Evolutionary conservation across 257 asterid genomes (phyloP), one percentile per base, ranked within the genome.

Genomic region (Solanum tarijense): DNA sequence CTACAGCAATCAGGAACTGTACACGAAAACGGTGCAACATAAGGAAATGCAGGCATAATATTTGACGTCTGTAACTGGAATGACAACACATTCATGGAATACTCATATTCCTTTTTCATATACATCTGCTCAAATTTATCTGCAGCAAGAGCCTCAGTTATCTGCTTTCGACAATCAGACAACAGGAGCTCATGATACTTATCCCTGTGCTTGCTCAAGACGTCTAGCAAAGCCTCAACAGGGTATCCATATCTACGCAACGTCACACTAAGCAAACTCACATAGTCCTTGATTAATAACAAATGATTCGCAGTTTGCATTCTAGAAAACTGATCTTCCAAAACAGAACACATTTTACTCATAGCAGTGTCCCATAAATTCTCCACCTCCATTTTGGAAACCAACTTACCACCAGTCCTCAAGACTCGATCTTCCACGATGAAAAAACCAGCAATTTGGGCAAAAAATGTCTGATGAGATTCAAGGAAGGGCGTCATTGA

Each of bases 281-380:
- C 99, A 60, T 97, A 97, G 91, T 97, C 99, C 92, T 97, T 97
- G 35, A 97, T 96, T 93, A 97, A 92, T 91, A 97, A 90, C 95
- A 97, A 91, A 92, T 97, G 99, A 91, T 95, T 97, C 0, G 99
- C 99, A 13, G 99, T 97, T 85, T 97, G 98, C 99, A 97, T 97
- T 90, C 98, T 94, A 35, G 99, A 97, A 88, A 97, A 97, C 38
- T 97, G 99, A 91, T 97, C 99, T 92, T 97, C 99, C 88, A 97
- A 89, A 87, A 96, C 99, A 74, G 98, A 96, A 87, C 98, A 95
- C 98, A 97, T 96, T 91, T 97, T 97, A 89, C 95, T 90, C 62
- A 96, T 98, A 81, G 99, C 99, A 86, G 99, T 96, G 87, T 97
- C 99, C 99, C 99, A 97, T 91, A 97, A 85, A 88, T 93, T 95